phyloP scores from a whole-genome alignment of 805 yeast species.

The Candida verbasci region DNA sequence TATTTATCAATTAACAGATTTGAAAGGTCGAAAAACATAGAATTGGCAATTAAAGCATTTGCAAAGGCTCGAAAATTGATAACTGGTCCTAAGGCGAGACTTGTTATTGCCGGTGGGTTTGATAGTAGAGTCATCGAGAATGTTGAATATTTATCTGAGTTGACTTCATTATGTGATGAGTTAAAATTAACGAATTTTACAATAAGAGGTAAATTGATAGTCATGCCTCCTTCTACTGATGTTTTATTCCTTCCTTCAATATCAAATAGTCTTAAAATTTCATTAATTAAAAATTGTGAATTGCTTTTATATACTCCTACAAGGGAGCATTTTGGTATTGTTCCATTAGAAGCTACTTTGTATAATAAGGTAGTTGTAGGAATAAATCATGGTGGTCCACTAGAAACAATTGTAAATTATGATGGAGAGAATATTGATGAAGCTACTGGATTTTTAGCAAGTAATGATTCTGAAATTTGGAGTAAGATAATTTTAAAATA shows the following conservation, averaged over 20 bases:
- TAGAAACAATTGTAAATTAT: slow-evolving; percentile 60
- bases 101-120: slow-evolving; percentile 88
- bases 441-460: slow-evolving; percentile 65
- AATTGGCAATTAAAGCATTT: slow-evolving; percentile 70
- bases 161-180: slow-evolving; percentile 45
- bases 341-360: slow-evolving; percentile 93
- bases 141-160: slow-evolving; percentile 60
- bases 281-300: slow-evolving; percentile 52
- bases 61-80: slow-evolving; percentile 34
- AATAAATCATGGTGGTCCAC: slow-evolving; percentile 86
- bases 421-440: slow-evolving; percentile 19
- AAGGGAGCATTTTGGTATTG: slow-evolving; percentile 95
- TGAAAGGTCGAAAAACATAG: slow-evolving; percentile 80
- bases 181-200: slow-evolving; percentile 45
- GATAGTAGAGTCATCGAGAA: slow-evolving; percentile 76
- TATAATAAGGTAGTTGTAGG: slow-evolving; percentile 81
- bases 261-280: slow-evolving; percentile 57
- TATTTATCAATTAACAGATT: slow-evolving; percentile 83
- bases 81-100: slow-evolving; percentile 36
- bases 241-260: slow-evolving; percentile 81
- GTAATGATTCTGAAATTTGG: slow-evolving; percentile 51
- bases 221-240: slow-evolving; percentile 34
- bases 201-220: slow-evolving; percentile 33
- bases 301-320: slow-evolving; percentile 83
- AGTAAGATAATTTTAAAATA: slow-evolving; percentile 42